These are phyloP conservation scores for Kazachstania bromeliacearum DNA, from an alignment of 805 yeast genomes.

Conservation along the genomic window DNA sequence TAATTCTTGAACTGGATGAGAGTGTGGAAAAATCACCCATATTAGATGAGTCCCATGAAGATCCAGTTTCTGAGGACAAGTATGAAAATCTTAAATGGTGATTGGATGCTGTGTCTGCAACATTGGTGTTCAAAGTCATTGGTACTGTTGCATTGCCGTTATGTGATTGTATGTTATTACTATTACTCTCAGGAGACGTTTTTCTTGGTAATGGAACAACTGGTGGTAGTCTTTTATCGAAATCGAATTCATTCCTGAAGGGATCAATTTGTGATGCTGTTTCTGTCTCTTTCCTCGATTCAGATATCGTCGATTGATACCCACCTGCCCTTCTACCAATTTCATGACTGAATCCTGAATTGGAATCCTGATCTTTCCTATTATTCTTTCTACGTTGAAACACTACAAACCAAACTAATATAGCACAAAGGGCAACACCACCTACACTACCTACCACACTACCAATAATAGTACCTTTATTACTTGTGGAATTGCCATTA, in stretches of 20 bases:
- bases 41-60: constrained; percentile 14
- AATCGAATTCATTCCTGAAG: constrained; percentile 21
- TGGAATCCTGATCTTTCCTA: constrained; percentile 3
- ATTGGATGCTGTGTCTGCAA: constrained; percentile 3
- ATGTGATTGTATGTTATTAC: not conserved
- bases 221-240: constrained; percentile 16
- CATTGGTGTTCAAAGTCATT: not conserved
- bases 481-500: not conserved
- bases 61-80: constrained; percentile 11
- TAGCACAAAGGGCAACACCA: constrained; percentile 16
- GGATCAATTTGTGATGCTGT: constrained; percentile 10
- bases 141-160: not conserved
- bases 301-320: not conserved
- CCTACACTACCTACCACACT: constrained; percentile 27
- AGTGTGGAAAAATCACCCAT: constrained; percentile 11
- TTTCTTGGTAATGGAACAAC: constrained; percentile 18
- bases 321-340: constrained; percentile 13
- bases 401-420: constrained; percentile 15
- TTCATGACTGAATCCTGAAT: constrained; percentile 11
- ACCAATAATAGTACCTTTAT: constrained; percentile 21
- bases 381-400: constrained; percentile 10
- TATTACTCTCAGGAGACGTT: not conserved
- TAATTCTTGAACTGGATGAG: constrained; percentile 13
- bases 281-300: not conserved
- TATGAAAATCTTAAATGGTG: constrained; percentile 10